These are phyloP conservation scores for Syzygium syzygioides DNA, from an alignment of 441 rosid genomes.

Conservation along the genomic window DNA sequence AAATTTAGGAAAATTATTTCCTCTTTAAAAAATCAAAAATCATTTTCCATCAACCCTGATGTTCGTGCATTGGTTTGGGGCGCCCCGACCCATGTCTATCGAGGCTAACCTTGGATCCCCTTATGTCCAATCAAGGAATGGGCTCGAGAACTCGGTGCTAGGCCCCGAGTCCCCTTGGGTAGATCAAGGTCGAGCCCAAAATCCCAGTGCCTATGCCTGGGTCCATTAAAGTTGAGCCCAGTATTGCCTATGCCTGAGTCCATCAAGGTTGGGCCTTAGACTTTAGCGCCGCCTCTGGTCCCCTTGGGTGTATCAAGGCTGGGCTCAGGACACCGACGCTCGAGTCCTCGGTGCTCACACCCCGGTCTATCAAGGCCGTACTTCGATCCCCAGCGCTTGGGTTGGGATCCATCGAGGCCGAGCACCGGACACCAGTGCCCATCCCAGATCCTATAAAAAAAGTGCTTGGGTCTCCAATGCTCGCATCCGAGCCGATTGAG, in stretches of 20 bases:
- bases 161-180: not conserved
- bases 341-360: fast-evolving
- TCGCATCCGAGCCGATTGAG: too few relatives aligned
- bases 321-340: not conserved
- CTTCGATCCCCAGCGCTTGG: too few relatives aligned
- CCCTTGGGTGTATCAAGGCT: not conserved
- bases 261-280: not conserved
- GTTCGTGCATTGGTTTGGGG: not conserved
- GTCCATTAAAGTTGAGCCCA: not conserved
- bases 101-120: not conserved
- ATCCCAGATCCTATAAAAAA: too few relatives aligned
- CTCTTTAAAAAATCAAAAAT: too few relatives aligned
- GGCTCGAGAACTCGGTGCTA: not conserved
- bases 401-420: too few relatives aligned
- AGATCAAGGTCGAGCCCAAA: not conserved
- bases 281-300: not conserved
- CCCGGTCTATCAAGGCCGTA: not conserved
- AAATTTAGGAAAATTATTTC: too few relatives aligned
- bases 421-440: too few relatives aligned
- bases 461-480: too few relatives aligned
- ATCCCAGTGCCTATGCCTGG: not conserved
- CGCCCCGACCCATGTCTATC: not conserved
- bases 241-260: not conserved
- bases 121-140: not conserved
- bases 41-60: not conserved